Evolutionary conservation across 768 basidiomycete species (phyloP), one percentile per base, ranked within the genome.

Genomic region (Boletus barrowsii): DNA sequence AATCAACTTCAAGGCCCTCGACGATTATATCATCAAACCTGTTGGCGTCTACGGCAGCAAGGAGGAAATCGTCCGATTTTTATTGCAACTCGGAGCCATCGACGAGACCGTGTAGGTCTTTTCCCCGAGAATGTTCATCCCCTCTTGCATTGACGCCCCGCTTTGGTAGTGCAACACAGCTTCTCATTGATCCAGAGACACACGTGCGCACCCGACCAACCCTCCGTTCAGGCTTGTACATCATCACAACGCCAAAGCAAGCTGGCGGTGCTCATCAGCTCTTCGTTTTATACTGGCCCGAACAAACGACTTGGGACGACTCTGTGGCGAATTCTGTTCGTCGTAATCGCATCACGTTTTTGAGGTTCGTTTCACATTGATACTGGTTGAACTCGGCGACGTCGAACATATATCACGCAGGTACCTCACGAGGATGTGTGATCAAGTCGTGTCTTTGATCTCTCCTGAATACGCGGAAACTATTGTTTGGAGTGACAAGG

Each of bases 231-330:
- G 64, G 64, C 15, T 42, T 65, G 41, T 65, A 65, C 26, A 61
- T 65, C 32, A 4, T 65, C 37, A 54, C 50, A 4, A 29, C 57
- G 5, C 48, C 50, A 17, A 49, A 41, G 17, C 46, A 56, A 22
- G 37, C 20, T 0, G 42, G 15, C 14, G 30, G 8, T 3, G 29
- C 42, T 2, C 63, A 71, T 24, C 62, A 70, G 18, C 46, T 79
- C 6, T 82, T 79, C 47, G 73, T 82, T 14, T 58, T 86, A 8
- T 84, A 81, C 51, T 86, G 85, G 83, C 84, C 83, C 0, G 82
- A 86, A 14, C 33, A 10, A 35, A 35, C 13, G 10, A 35, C 14
- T 6, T 35, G 33, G 29, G 82, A 84, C 61, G 66, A 71, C 11
- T 35, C 13, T 35, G 76, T 80, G 0, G 37, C 67, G 7, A 68